Evolutionary conservation across 129 eudicot species (phyloP).

Genomic region (Mikania micrantha): DNA sequence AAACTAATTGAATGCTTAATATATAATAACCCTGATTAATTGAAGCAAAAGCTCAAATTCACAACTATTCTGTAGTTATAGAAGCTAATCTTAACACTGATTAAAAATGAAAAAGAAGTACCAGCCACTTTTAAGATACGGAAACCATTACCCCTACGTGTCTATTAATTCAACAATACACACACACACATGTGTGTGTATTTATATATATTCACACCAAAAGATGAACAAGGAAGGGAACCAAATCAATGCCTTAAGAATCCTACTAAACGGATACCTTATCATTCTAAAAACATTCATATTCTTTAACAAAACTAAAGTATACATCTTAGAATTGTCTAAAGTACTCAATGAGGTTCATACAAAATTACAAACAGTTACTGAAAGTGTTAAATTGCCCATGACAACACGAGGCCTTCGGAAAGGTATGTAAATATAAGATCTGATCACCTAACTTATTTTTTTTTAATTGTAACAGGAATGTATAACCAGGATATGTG

Average conservation of each 20-base stretch:
- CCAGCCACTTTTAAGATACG: neutral
- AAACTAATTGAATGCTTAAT: neutral
- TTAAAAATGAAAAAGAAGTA: neutral
- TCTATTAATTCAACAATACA: neutral
- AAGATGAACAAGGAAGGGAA: neutral
- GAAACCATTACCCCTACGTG: neutral
- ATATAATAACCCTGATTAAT: neutral
- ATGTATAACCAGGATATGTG: neutral
- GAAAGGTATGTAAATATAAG: neutral
- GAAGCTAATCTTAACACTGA: neutral
- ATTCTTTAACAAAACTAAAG: neutral
- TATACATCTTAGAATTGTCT: neutral
- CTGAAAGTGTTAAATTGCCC: neutral
- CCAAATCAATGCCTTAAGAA: neutral
- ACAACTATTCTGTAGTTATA: neutral
- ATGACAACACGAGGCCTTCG: neutral
- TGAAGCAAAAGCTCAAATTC: neutral
- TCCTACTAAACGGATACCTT: neutral
- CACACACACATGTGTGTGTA: neutral
- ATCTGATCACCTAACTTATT: neutral
- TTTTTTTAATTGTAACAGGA: neutral
- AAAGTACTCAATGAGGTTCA: neutral
- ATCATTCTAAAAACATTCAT: neutral
- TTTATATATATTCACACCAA: neutral
- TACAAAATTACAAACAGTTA: neutral